These are phyloP conservation scores for Xylaria sp. DNA, from an alignment of 2,329 filamentous ascomycete genomes.

Conservation along the genomic window DNA sequence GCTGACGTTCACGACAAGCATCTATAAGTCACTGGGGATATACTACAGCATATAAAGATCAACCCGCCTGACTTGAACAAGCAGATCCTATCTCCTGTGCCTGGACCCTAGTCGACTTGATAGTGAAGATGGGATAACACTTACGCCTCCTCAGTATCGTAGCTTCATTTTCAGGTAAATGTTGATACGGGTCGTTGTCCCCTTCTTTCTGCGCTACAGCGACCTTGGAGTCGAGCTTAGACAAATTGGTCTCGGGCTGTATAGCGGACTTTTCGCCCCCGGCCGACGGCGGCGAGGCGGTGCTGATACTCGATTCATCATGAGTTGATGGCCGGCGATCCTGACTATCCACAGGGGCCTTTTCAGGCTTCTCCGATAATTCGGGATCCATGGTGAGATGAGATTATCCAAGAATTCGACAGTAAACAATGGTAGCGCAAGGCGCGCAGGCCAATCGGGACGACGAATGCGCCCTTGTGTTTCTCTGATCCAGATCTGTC, in stretches of 20 bases:
- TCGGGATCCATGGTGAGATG: constrained; percentile 43
- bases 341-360: constrained; percentile 42
- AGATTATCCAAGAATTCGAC: constrained; percentile 20
- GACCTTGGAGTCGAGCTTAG: constrained; percentile 60
- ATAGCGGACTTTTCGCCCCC: constrained; percentile 38
- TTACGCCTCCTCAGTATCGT: constrained; percentile 70
- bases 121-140: constrained; percentile 3
- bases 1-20: background rate
- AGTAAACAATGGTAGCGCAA: constrained; percentile 9
- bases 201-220: constrained; percentile 52
- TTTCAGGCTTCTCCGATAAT: constrained; percentile 47
- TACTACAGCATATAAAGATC: background rate
- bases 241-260: constrained; percentile 43
- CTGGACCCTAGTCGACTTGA: background rate
- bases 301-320: constrained; percentile 51
- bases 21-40: background rate
- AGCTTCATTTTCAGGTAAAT: constrained; percentile 74
- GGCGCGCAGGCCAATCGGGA: constrained; percentile 9
- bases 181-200: constrained; percentile 66
- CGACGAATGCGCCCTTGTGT: constrained; percentile 16
- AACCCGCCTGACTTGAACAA: background rate
- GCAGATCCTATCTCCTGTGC: background rate
- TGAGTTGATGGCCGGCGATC: constrained; percentile 52
- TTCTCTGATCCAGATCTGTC: background rate
- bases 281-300: constrained; percentile 16